Evolutionary conservation across 2,329 filamentous ascomycete species (phyloP), one percentile per base, ranked within the genome.

Genomic region (Trichoderma polysporum): DNA sequence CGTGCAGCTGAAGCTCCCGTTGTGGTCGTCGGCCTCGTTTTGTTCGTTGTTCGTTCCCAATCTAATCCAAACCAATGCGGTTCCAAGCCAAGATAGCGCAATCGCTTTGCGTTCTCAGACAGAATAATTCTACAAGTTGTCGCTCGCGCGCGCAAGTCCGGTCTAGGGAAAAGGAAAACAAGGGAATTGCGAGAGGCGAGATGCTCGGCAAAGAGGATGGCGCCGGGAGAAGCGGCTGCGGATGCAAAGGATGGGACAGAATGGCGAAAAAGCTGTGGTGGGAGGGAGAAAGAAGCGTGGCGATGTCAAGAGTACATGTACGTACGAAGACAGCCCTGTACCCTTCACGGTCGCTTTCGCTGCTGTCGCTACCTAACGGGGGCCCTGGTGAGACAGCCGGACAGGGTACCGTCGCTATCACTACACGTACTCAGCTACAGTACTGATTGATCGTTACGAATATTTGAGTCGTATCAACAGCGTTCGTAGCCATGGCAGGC

Each of bases 1-100:
- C 47, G 66, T 66, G 66, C 62, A 68, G 62, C 57, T 59, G 52
- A 59, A 31, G 60, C 19, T 29, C 45, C 60, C 39, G 62, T 58
- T 50, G 37, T 59, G 19, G 13, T 22, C 37, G 57, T 33, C 27
- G 22, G 35, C 12, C 12, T 49, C 27, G 9, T 39, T 47, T 29
- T 22, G 22, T 29, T 54, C n/a, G 9, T 33, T 19, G 29, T 47
- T 45, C 41, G 41, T n/a, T n/a, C 17, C 27, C 31, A 37, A 29
- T 56, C 27, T 54, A 60, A 52, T 54, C 33, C 41, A 50, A 52
- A 27, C 64, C 15, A 61, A 35, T 49, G n/a, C 60, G 25, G 41
- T 45, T n/a, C 35, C 19, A 47, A 54, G 25, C 37, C 12, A 22
- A 17, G 47, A 52, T 31, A 27, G 59, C 59, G 47, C 45, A 62